These are phyloP conservation scores for Penicillium coprophilum DNA, from an alignment of 495 filamentous ascomycete genomes.

Conservation along the genomic window DNA sequence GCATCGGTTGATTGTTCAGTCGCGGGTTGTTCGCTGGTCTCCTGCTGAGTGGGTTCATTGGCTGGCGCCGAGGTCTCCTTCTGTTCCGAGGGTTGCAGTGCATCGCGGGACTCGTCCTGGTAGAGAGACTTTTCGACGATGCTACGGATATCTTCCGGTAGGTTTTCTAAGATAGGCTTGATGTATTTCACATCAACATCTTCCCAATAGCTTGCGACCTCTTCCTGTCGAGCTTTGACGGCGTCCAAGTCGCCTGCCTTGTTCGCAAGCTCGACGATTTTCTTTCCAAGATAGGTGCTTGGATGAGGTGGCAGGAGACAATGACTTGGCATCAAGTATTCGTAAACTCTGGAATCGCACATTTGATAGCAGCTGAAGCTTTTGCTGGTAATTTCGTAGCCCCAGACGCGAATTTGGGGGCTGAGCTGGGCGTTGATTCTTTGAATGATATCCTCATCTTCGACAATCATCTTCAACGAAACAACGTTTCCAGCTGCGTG, in stretches of 20 bases:
- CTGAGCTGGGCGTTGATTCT: constrained; percentile 87
- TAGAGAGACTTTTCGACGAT: constrained; percentile 44
- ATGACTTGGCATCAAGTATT: constrained; percentile 91
- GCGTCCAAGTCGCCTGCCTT: constrained; percentile 67
- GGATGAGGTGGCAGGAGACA: constrained; percentile 91
- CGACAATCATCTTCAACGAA: constrained; percentile 91
- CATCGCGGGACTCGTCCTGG: constrained; percentile 26
- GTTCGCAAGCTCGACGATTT: constrained; percentile 69
- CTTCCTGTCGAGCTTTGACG: constrained; percentile 66
- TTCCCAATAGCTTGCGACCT: constrained; percentile 78
- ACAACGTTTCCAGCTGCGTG: constrained; percentile 97
- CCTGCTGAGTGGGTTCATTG: constrained; percentile 14
- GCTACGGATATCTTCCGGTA: constrained; percentile 49
- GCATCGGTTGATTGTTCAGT: constrained; percentile 4
- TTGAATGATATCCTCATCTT: constrained; percentile 79
- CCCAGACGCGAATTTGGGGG: constrained; percentile 91
- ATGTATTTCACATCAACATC: constrained; percentile 73
- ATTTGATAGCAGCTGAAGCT: constrained; percentile 88
- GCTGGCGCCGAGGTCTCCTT: constrained; percentile 5
- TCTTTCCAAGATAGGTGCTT: constrained; percentile 75
- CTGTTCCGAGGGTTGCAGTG: constrained; percentile 14
- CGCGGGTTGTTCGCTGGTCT: constrained; percentile 15
- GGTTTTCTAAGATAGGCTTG: constrained; percentile 63
- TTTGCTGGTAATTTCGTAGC: constrained; percentile 76
- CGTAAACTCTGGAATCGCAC: constrained; percentile 92